Base-by-base conservation (phyloP, 345 rosid genomes). In the Durio zibethinus region DNA sequence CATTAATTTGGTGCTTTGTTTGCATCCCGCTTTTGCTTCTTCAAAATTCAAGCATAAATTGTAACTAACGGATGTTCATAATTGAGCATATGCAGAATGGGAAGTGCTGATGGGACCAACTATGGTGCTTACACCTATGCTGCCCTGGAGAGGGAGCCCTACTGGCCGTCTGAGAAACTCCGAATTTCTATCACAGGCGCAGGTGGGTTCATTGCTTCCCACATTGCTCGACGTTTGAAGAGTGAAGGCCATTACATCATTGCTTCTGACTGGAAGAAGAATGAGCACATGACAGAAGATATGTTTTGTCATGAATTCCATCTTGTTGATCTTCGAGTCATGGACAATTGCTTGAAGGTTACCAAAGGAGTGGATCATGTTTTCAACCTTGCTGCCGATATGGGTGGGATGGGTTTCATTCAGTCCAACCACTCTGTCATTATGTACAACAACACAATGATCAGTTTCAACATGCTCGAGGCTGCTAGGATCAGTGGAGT, bases 231-330 rank as follows among this genome's bases (percentile, higher is more conserved):
- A 38, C 98, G 99, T 77, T 75, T 96, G 89, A 96, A 91, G 88
- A 86, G 85, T 10, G 99, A 96, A 84, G 99, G 99, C 0, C 99
- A 94, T 82, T 96, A 90, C 84, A 88, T 96, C 53, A 92, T 93
- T 68, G 99, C 99, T 75, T 93, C 99, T 7, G 99, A 96, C 81
- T 96, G 99, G 99, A 96, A 96, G 91, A 96, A 94, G 95, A 96
- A 96, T 25, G 99, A 96, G 79, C 99, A 96, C 90, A 96, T 94
- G 99, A 85, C 94, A 0, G 98, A 94, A 80, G 97, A 92, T 76
- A 96, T 96, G 99, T 96, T 96, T 87, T 96, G 99, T 76, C 78
- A 94, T 72, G 98, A 96, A 77, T 93, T 93, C 86, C 97, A 96
- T 76, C 99, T 96, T 21, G 98, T 84, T 23, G 99, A 96, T 79